These are phyloP conservation scores for Sedum album DNA, from an alignment of 164 flowering plant genomes.

Conservation along the genomic window DNA sequence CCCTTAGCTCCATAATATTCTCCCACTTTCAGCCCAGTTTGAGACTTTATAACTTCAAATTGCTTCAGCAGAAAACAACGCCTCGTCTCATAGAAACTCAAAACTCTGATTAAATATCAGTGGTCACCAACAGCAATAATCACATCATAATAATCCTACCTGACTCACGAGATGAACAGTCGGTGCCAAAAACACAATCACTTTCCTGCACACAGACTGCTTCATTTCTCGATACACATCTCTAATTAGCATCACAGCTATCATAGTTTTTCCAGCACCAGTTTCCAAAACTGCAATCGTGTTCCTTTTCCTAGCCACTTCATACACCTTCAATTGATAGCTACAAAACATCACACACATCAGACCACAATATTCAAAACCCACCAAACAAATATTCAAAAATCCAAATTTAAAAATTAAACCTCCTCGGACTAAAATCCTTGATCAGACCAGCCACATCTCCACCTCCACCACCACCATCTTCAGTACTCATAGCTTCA, in stretches of 20 bases:
- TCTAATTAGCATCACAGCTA: slow-evolving; percentile 65
- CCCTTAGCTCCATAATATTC: slow-evolving; percentile 66
- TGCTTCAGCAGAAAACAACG: slow-evolving; percentile 36
- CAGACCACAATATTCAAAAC: neutral
- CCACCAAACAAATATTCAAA: too few relatives aligned
- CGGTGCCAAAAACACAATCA: slow-evolving; percentile 73
- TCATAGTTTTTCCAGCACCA: slow-evolving; percentile 72
- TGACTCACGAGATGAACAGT: slow-evolving; percentile 75
- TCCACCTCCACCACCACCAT: neutral
- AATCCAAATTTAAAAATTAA: neutral
- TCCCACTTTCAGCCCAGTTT: slow-evolving; percentile 43
- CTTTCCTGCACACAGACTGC: slow-evolving; percentile 20
- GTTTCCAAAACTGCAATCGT: slow-evolving; percentile 77
- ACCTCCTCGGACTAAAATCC: slow-evolving; percentile 3
- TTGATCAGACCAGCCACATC: neutral
- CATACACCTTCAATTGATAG: slow-evolving; percentile 51
- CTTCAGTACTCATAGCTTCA: neutral
- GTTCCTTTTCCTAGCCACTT: slow-evolving; percentile 60
- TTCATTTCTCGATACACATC: slow-evolving; percentile 31
- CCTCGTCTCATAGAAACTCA: neutral
- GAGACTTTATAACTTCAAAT: slow-evolving; percentile 37
- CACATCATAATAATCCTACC: slow-evolving; percentile 23
- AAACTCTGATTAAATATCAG: neutral
- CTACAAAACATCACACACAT: slow-evolving; percentile 26
- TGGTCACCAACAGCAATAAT: neutral